Percentiles rank a stretch among this genome's conserved stretches.
These are phyloP conservation scores for Diutina neorugosa DNA, from an alignment of 1,139 yeast genomes.

Conservation along the genomic window DNA sequence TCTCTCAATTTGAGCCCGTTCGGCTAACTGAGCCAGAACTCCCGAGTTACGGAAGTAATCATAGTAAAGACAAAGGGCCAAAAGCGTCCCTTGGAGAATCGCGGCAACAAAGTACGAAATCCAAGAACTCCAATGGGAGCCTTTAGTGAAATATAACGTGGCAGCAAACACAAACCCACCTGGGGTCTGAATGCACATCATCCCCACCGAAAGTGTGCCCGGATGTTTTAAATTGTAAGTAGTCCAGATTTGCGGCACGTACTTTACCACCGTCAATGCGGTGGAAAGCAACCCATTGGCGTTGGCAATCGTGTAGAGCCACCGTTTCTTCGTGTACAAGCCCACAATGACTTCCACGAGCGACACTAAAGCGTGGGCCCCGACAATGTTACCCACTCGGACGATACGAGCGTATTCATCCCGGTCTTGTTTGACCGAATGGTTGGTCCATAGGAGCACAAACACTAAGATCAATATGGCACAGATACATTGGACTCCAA, in stretches of 20 bases:
- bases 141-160: constrained; percentile 57
- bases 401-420: constrained; percentile 31
- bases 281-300: constrained; percentile 54
- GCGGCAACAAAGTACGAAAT: constrained; percentile 71
- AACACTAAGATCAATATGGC: constrained; percentile 49
- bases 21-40: constrained; percentile 5
- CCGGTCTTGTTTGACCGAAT: constrained; percentile 35
- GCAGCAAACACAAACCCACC: constrained; percentile 77
- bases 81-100: constrained; percentile 37
- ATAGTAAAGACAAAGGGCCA: constrained; percentile 10
- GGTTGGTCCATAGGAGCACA: constrained; percentile 35
- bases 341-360: constrained; percentile 22
- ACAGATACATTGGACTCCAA: constrained; percentile 54
- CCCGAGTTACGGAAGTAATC: constrained; percentile 7
- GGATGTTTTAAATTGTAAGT: constrained; percentile 62
- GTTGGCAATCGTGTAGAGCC: constrained; percentile 36
- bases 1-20: constrained; percentile 7
- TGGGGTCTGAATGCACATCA: constrained; percentile 85
- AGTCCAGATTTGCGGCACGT: constrained; percentile 69
- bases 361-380: constrained; percentile 23
- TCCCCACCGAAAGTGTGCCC: constrained; percentile 67
- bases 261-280: constrained; percentile 53
- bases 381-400: constrained; percentile 27
- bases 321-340: constrained; percentile 12
- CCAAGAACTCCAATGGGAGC: constrained; percentile 85